phyloP scores from a whole-genome alignment of 2,329 filamentous ascomycete species.

The Sarocladium brachiariae region DNA sequence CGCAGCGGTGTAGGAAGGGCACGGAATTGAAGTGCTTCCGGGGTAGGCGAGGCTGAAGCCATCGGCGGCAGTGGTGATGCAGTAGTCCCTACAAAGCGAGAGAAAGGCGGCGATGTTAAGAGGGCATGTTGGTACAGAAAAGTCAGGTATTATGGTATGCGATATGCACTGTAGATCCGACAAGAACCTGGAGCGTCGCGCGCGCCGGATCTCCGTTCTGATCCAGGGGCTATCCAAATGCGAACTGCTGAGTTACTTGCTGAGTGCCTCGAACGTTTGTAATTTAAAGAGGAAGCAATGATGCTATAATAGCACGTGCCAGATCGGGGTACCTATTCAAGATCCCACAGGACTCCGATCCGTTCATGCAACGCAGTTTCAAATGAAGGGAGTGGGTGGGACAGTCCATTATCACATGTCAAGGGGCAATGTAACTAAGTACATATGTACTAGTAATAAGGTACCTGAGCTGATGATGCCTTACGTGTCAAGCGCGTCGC shows the following conservation, averaged over 20 bases:
- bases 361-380: too few species aligned
- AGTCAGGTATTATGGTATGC: neutral
- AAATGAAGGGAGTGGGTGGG: too few species aligned
- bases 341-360: neutral
- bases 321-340: neutral
- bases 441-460: too few species aligned
- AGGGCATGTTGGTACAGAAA: neutral
- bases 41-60: neutral
- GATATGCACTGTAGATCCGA: neutral
- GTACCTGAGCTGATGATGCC: too few species aligned
- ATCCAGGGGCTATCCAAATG: neutral
- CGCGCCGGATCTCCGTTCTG: neutral
- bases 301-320: neutral
- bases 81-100: neutral
- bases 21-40: constrained; percentile 2
- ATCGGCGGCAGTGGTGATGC: neutral
- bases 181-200: neutral
- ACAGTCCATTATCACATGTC: too few species aligned
- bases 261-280: neutral
- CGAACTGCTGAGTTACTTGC: neutral
- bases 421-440: too few species aligned
- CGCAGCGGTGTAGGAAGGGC: constrained; percentile 44
- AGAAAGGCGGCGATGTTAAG: neutral
- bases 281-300: neutral
- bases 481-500: too few species aligned